Evolutionary conservation across 257 asterid species (phyloP).

Genomic region (Coffea eugenioides): DNA sequence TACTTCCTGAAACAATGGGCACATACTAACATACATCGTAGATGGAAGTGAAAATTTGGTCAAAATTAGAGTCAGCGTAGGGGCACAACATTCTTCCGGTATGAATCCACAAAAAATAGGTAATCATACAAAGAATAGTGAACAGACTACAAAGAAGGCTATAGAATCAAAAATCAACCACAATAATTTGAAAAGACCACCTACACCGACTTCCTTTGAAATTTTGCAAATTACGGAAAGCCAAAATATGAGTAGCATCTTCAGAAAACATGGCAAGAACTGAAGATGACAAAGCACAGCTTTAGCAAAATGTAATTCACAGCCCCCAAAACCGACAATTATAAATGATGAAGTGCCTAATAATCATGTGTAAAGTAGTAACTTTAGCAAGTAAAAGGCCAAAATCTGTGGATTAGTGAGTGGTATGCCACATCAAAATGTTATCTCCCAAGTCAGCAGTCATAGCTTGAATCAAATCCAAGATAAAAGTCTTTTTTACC

Average conservation of each 20-base stretch:
- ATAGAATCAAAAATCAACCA: not conserved
- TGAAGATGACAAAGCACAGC: not conserved
- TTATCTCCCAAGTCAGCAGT: not conserved
- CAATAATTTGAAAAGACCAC: not conserved
- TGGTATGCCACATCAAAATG: not conserved
- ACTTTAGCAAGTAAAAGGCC: not conserved
- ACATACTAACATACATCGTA: not conserved
- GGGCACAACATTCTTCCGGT: not conserved
- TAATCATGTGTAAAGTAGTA: too few relatives aligned
- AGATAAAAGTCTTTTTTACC: not conserved
- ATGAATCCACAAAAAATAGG: not conserved
- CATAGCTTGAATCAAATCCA: not conserved
- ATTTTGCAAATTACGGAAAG: not conserved
- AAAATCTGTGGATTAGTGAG: not conserved
- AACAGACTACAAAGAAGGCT: not conserved
- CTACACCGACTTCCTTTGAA: not conserved
- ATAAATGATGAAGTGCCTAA: not conserved
- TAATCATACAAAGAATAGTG: not conserved
- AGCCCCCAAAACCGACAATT: not conserved
- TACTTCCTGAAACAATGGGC: constrained; percentile 57
- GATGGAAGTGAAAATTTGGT: not conserved
- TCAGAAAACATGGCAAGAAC: not conserved
- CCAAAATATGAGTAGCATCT: not conserved
- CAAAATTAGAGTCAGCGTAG: not conserved
- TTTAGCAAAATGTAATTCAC: not conserved